These are phyloP conservation scores for Medicago lupulina DNA, from an alignment of 306 rosid species.

Conservation along the genomic window DNA sequence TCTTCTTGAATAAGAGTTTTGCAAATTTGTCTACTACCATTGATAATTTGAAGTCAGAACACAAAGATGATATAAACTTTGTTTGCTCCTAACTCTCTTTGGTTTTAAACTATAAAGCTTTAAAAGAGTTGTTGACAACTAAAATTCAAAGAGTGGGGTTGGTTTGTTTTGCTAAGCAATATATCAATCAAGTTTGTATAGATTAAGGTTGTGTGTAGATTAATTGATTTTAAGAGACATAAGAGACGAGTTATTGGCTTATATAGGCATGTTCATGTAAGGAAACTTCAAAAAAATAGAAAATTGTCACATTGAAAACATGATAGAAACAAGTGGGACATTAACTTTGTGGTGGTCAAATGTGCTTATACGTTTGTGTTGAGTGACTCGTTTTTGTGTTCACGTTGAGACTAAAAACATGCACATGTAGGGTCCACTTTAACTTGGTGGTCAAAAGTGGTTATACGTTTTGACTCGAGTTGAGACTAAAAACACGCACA, in stretches of 20 bases:
- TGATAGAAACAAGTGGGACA: background rate
- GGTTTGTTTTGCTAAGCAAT: no score
- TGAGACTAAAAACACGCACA: background rate
- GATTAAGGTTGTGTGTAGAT: background rate
- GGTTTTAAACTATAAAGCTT: no score
- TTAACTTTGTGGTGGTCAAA: background rate
- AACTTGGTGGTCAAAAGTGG: background rate
- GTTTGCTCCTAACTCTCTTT: no score
- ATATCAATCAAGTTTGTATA: background rate
- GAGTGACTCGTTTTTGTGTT: no score
- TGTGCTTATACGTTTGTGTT: background rate
- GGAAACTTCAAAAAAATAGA: background rate
- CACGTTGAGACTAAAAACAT: background rate
- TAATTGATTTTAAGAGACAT: no score
- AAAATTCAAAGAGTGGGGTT: background rate
- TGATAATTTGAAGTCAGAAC: background rate
- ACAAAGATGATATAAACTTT: background rate
- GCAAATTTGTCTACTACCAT: conserved; percentile 57
- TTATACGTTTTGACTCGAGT: no score
- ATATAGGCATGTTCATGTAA: background rate
- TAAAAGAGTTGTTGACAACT: no score
- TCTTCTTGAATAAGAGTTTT: conserved; percentile 60
- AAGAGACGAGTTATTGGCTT: background rate
- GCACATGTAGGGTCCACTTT: no score
- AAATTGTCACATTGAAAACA: background rate